Evolutionary conservation across 495 filamentous ascomycete species (phyloP), one percentile per base, ranked within the genome.

Genomic region (Lentithecium fluviatile): DNA sequence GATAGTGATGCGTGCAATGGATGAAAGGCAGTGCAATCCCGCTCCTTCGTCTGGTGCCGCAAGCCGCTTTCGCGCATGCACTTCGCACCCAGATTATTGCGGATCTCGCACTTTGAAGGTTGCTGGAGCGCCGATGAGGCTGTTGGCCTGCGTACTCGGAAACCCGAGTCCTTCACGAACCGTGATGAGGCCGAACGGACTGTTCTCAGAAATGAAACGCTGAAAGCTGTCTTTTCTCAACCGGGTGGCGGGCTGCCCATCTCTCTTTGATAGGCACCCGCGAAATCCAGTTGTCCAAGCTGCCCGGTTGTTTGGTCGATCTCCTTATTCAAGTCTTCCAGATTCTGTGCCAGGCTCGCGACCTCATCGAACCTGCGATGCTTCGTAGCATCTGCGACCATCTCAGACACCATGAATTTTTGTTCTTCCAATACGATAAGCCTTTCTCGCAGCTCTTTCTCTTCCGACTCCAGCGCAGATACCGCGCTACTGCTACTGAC

Each of bases 401-500:
- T 97, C 64, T 89, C 87, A 17, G 84, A 81, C 0, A 98, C 91
- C 69, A 97, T 82, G 69, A 96, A 97, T 69, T 84, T 84, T 73
- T 98, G 94, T 70, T 98, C 94, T 75, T 97, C 94, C 0, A 98
- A 78, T 21, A 98, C 89, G 42, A 96, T 90, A 17, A 97, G 74
- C 40, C 84, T 77, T 67, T 97, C 93, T 12, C 88, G 81, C 1
- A 95, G 73, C 26, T 90, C 85, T 65, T 92, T 95, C 70, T 98
- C 95, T 68, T 95, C 90, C 8, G 81, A 83, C 70, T 96, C 90
- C 17, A 96, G 74, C 4, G 83, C 84, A 0, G 87, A 89, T 0
- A 92, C 77, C 23, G 61, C 64, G 53, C 69, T 72, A 37, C 69
- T 74, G 62, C 69, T 67, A 47, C 56, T 60, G 19, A 67, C 26